Percentiles rank a stretch among this genome's conserved stretches.
Conservation (phyloP, 2,329 filamentous ascomycete genomes). For the Sporothrix curviconia region DNA sequence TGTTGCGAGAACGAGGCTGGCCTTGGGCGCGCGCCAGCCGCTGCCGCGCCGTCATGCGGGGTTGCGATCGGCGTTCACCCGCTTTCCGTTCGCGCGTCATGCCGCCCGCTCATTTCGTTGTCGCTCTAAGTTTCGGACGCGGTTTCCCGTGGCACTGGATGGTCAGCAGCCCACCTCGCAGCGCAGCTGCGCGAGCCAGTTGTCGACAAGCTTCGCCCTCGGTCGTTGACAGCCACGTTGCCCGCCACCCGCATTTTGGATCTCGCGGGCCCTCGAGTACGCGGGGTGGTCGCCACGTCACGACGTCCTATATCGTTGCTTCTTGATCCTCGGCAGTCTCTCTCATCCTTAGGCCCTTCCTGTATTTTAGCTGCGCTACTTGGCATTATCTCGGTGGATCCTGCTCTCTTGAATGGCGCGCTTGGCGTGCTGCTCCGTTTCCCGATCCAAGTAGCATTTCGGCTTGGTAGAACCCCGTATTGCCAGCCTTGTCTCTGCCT, state of each 20-base stretch:
- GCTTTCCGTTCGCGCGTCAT: background rate
- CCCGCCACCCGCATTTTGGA: constrained; percentile 57
- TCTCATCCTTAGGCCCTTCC: too few relatives aligned
- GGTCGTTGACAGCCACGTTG: constrained; percentile 65
- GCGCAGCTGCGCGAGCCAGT: constrained; percentile 72
- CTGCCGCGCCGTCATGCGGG: background rate
- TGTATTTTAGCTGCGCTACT: too few relatives aligned
- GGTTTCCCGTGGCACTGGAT: too few relatives aligned
- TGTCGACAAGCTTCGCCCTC: constrained; percentile 79
- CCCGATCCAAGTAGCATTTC: too few relatives aligned
- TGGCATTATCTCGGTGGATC: too few relatives aligned
- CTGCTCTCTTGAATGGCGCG: too few relatives aligned
- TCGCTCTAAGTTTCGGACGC: constrained; percentile 32
- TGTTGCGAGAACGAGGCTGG: too few relatives aligned
- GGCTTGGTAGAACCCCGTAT: too few relatives aligned
- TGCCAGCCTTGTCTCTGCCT: too few relatives aligned
- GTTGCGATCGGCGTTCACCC: background rate
- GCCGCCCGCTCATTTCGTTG: constrained; percentile 7
- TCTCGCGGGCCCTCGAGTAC: constrained; percentile 54
- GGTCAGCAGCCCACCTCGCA: constrained; percentile 65
- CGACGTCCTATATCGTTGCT: too few relatives aligned
- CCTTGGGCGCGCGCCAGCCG: constrained; percentile 14
- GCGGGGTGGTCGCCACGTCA: constrained; percentile 50
- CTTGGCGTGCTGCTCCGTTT: too few relatives aligned
- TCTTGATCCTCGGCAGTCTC: constrained; percentile 30